phyloP scores from a whole-genome alignment of 2,329 filamentous ascomycete genomes.

The Colletotrichum sp. region DNA sequence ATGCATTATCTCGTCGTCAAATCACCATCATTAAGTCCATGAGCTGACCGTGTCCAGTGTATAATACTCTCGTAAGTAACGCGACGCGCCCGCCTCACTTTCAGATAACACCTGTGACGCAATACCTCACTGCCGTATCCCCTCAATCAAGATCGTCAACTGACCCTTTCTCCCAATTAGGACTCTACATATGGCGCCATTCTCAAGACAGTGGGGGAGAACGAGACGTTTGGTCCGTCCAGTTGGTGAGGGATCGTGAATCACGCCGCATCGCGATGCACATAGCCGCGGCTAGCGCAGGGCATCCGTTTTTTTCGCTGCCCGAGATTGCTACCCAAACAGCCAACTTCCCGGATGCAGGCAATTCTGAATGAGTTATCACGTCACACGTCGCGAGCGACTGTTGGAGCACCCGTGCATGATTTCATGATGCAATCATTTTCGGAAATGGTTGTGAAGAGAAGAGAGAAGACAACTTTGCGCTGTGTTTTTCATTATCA shows the following conservation, averaged over 20 bases:
- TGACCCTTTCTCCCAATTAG: not conserved
- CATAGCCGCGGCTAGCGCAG: slow-evolving; percentile 6
- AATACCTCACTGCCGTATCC: not conserved
- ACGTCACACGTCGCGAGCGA: not conserved
- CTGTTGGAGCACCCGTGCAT: not conserved
- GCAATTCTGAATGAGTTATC: not conserved
- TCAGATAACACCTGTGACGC: not conserved
- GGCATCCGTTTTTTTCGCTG: not conserved
- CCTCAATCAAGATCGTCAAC: not conserved
- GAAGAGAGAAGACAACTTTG: not conserved
- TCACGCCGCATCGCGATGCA: slow-evolving; percentile 7
- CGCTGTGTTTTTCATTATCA: not conserved
- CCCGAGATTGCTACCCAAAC: slow-evolving; percentile 14
- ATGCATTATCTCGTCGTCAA: not conserved
- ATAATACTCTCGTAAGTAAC: slow-evolving; percentile 32
- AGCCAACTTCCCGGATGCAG: not conserved
- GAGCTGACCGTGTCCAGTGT: slow-evolving; percentile 24
- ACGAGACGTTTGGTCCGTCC: slow-evolving; percentile 34
- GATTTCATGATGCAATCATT: not conserved
- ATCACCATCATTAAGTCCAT: not conserved
- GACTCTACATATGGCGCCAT: slow-evolving; percentile 28
- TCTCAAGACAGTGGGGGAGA: slow-evolving; percentile 26
- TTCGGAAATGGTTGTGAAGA: not conserved
- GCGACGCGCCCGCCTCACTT: not conserved
- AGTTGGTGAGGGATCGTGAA: slow-evolving; percentile 30